A percentile compares a stretch with the other conserved stretches of the same genome.
Conservation (phyloP, 75 land plant genomes). For the Isoetes taiwanensis region DNA sequence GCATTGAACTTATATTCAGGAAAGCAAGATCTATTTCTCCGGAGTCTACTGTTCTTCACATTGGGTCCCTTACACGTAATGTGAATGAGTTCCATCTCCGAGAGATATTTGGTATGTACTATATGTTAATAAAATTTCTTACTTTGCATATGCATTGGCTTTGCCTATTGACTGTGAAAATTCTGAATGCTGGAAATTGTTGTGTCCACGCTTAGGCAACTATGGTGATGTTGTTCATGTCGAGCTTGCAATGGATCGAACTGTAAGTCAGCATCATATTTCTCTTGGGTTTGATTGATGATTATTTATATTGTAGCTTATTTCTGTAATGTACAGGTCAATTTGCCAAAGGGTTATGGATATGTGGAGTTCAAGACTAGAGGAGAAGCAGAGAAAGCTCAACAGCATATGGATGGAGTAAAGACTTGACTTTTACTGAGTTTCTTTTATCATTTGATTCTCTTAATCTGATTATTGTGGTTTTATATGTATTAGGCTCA, state of each 20-base stretch:
- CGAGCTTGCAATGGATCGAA: slow-evolving; percentile 75
- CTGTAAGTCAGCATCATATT: too few species aligned
- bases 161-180: neutral
- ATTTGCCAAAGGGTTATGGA: slow-evolving; percentile 70
- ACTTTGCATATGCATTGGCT: neutral
- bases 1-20: too few species aligned
- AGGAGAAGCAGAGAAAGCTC: slow-evolving; percentile 80
- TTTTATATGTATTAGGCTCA: too few species aligned
- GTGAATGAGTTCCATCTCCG: slow-evolving; percentile 86
- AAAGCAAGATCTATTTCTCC: slow-evolving; percentile 39
- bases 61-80: slow-evolving; percentile 70
- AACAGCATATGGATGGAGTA: slow-evolving; percentile 85
- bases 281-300: neutral
- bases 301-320: neutral
- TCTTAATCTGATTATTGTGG: too few species aligned
- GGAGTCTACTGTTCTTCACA: slow-evolving; percentile 58
- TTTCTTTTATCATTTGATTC: too few species aligned
- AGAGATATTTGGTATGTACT: slow-evolving; percentile 76
- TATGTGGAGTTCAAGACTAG: slow-evolving; percentile 79
- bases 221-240: slow-evolving; percentile 84
- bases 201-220: slow-evolving; percentile 36
- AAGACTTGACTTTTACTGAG: too few species aligned
- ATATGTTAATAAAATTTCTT: too few species aligned
- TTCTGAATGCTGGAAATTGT: too few species aligned
- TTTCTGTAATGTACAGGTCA: slow-evolving; percentile 33